phyloP scores from a whole-genome alignment of 805 yeast species.

The Jamesozyma hellenica region DNA sequence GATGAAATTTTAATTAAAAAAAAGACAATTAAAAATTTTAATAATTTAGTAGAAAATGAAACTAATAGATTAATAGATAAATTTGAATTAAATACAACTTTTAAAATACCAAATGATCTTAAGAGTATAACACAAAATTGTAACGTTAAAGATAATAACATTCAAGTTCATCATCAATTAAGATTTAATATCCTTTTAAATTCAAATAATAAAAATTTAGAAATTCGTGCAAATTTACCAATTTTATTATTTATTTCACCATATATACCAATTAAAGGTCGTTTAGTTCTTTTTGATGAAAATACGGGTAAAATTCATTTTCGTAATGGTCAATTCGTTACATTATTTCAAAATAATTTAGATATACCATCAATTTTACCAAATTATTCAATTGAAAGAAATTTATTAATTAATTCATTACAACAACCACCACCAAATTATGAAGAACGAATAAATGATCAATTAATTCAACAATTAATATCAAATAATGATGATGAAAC shows the following conservation, averaged over 20 bases:
- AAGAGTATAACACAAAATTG: constrained; percentile 76
- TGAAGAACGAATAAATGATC: constrained; percentile 35
- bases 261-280: constrained; percentile 48
- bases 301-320: constrained; percentile 33
- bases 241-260: constrained; percentile 64
- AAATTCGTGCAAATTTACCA: constrained; percentile 79
- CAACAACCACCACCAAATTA: constrained; percentile 62
- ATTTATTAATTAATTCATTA: neutral
- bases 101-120: constrained; percentile 61
- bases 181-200: constrained; percentile 53
- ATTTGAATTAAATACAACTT: constrained; percentile 52
- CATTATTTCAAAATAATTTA: constrained; percentile 15
- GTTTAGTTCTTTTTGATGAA: constrained; percentile 31
- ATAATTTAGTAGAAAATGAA: constrained; percentile 30
- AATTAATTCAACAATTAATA: constrained; percentile 1
- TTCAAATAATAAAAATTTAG: constrained; percentile 53
- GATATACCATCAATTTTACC: neutral
- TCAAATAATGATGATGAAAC: neutral
- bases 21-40: constrained; percentile 36
- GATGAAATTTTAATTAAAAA: constrained; percentile 56
- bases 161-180: constrained; percentile 76
- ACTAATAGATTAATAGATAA: constrained; percentile 34
- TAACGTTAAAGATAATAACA: constrained; percentile 46
- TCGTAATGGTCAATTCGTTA: constrained; percentile 29
- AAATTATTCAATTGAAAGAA: neutral